Evolutionary conservation across 768 basidiomycete species (phyloP), one percentile per base, ranked within the genome.

Genomic region (Boletus subparvulus): DNA sequence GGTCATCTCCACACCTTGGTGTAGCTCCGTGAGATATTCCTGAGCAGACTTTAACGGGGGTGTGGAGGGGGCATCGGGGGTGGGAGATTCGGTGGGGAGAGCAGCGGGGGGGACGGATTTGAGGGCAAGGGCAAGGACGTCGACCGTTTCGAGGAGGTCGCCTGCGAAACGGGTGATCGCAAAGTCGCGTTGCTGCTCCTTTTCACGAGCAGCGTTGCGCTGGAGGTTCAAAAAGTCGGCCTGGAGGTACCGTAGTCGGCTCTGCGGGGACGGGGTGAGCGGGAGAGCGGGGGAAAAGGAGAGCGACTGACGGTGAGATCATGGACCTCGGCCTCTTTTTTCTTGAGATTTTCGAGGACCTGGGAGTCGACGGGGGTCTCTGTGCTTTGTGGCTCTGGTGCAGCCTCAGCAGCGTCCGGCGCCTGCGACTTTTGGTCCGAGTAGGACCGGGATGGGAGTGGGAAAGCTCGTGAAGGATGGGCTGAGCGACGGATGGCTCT

Each of bases 221-320:
- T 95, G 94, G 43, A 97, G 80, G 73, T 98, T 99, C 43, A 96
- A 77, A 74, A 94, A 94, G 76, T 99, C 97, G 65, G 97, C 97
- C 69, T 94, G 89, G 55, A 92, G 80, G 70, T 98, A 97, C 46
- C 90, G 87, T 64, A 97, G 80, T 60, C 94, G 91, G 70, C 86
- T 81, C 96, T 97, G 72, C 19, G 39, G 55, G 7, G n/a, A 26
- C 3, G 37, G 13, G 41, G 33, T 62, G 47, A 60, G 55, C 53
- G 33, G 14, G 48, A 50, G 62, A 7, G 28, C 32, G 21, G 36
- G 42, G 50, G 30, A 28, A 26, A 51, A 52, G 26, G 10, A 1
- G n/a, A 24, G 36, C 17, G 37, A 76, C 89, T 63, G 65, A 94
- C 92, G 60, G 86, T 92, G 58, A 94, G 78, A 72, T 94, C 93